Percentiles rank a stretch among this genome's conserved stretches.
phyloP scores from a whole-genome alignment of 192 early-diverging fungal genomes.

The Backusella luteola region DNA sequence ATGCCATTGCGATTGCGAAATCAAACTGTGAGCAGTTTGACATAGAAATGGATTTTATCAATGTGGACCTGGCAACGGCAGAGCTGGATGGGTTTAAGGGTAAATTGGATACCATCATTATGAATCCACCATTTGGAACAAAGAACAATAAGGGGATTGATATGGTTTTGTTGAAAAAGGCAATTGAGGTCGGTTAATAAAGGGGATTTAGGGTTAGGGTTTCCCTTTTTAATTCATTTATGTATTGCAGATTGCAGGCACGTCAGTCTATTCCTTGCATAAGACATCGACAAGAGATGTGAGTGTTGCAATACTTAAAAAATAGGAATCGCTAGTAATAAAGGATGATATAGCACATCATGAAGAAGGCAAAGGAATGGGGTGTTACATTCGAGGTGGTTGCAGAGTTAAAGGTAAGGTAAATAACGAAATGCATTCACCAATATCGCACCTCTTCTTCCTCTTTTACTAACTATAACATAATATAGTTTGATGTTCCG shows the following conservation, averaged over 20 bases:
- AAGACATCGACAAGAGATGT: slow-evolving; percentile 75
- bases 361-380: slow-evolving; percentile 73
- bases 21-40: slow-evolving; percentile 65
- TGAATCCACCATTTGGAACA: slow-evolving; percentile 85
- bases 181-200: slow-evolving; percentile 45
- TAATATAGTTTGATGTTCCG: slow-evolving; percentile 64
- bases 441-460: neutral
- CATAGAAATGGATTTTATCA: slow-evolving; percentile 63
- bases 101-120: slow-evolving; percentile 72
- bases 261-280: slow-evolving; percentile 75
- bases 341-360: slow-evolving; percentile 42
- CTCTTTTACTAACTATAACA: too few relatives aligned
- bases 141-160: slow-evolving; percentile 74
- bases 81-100: slow-evolving; percentile 43
- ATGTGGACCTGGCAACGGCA: slow-evolving; percentile 45
- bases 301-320: neutral
- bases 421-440: neutral
- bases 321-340: neutral
- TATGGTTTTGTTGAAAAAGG: slow-evolving; percentile 69
- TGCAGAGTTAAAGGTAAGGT: slow-evolving; percentile 63
- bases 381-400: slow-evolving; percentile 69
- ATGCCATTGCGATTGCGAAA: slow-evolving; percentile 67
- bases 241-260: slow-evolving; percentile 49
- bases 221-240: neutral
- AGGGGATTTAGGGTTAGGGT: neutral